phyloP scores from a whole-genome alignment of 306 rosid genomes.

The Prunus dulcis region DNA sequence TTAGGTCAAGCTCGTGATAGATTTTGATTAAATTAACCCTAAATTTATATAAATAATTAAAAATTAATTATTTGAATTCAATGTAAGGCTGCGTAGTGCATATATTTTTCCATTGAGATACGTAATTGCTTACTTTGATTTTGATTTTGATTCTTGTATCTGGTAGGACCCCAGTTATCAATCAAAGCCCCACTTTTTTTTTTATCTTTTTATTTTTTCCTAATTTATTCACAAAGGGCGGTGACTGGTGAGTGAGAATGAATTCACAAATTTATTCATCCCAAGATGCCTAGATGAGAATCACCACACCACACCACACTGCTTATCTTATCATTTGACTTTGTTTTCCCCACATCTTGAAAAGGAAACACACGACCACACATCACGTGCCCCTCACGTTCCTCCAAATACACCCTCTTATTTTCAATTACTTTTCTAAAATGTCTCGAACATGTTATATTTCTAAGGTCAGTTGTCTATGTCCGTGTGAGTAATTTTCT shows the following conservation, averaged over 20 bases:
- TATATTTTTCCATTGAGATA: slow-evolving; percentile 14
- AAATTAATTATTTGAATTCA: no score
- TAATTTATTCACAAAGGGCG: background rate
- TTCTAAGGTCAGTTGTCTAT: no score
- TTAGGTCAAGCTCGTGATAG: background rate
- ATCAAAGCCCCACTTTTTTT: no score
- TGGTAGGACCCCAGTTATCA: background rate
- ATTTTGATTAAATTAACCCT: background rate
- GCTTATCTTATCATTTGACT: slow-evolving; percentile 28
- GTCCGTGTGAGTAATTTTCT: no score
- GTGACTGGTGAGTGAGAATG: background rate
- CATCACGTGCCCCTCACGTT: slow-evolving; percentile 42
- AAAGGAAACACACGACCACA: slow-evolving; percentile 8
- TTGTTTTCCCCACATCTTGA: background rate
- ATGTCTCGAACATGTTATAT: no score
- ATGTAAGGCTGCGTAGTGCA: background rate
- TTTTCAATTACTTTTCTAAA: no score
- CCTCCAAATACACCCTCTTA: background rate
- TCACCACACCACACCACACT: background rate
- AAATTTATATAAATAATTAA: no score
- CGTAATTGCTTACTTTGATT: background rate
- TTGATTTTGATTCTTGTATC: background rate
- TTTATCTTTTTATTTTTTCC: no score
- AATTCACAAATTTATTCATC: background rate
- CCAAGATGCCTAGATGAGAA: slow-evolving; percentile 1